Conservation (phyloP, 1,284 basidiomycete species). For the Marasmius tenuissimus region DNA sequence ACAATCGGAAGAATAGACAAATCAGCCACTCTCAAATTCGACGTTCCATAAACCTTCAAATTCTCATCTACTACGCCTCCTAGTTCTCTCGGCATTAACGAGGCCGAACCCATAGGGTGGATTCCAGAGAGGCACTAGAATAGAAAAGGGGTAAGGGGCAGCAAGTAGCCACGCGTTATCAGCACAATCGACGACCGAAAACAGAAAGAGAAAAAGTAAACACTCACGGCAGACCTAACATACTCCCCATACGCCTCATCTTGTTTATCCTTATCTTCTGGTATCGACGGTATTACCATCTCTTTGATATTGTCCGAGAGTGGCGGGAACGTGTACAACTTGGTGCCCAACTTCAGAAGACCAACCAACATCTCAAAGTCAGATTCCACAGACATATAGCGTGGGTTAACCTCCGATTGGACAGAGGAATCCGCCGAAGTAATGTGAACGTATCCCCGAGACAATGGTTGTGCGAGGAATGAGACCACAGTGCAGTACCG, state of each 20-base stretch:
- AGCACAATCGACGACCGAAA: too few relatives aligned
- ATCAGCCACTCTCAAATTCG: background rate
- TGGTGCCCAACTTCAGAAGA: background rate
- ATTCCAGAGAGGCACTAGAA: background rate
- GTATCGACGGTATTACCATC: background rate
- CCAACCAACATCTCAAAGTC: background rate
- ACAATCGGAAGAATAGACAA: slow-evolving; percentile 1
- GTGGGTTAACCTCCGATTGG: background rate
- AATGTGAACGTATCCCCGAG: background rate
- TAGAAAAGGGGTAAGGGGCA: background rate
- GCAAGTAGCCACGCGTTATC: too few relatives aligned
- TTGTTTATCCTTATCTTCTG: background rate
- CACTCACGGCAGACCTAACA: background rate
- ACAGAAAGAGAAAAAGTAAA: background rate
- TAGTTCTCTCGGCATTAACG: background rate
- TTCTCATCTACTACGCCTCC: background rate
- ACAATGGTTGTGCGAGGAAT: background rate
- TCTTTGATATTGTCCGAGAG: background rate
- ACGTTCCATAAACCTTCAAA: background rate
- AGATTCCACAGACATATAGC: background rate
- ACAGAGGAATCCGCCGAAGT: background rate
- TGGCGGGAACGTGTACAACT: background rate
- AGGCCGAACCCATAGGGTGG: background rate
- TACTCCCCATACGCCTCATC: background rate
- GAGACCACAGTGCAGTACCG: background rate